Percentiles rank a stretch among this genome's conserved stretches.
Evolutionary conservation across 1,139 yeast species (phyloP).

Genomic region (Zygosaccharomyces sapae): DNA sequence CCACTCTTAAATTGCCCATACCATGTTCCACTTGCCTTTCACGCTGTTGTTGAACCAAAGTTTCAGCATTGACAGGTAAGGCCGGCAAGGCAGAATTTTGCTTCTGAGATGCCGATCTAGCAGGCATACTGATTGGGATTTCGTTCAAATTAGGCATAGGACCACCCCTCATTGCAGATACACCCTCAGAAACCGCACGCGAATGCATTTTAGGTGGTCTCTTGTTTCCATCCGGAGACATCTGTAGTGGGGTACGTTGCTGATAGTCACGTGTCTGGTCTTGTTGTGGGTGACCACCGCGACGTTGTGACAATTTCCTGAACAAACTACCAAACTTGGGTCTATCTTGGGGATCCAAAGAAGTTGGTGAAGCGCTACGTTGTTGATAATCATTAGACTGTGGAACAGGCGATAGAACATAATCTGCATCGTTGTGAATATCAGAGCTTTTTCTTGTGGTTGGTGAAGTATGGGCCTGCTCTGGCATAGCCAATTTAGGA

Average conservation of each 20-base stretch:
- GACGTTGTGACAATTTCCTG: constrained; percentile 36
- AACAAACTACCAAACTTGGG: constrained; percentile 34
- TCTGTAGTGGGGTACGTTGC: constrained; percentile 15
- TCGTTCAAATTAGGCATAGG: constrained; percentile 2
- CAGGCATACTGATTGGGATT: constrained; percentile 16
- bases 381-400: constrained; percentile 20
- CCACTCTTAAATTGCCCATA: constrained; percentile 21
- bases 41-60: constrained; percentile 33
- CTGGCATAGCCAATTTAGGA: constrained; percentile 53
- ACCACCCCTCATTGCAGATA: constrained; percentile 12
- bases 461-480: constrained; percentile 65
- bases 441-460: constrained; percentile 31
- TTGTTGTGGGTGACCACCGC: constrained; percentile 19
- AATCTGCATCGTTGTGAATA: constrained; percentile 22
- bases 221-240: constrained; percentile 12
- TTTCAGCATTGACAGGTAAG: constrained; percentile 36
- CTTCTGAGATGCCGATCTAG: constrained; percentile 25
- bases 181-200: constrained; percentile 42
- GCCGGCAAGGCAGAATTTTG: constrained; percentile 33
- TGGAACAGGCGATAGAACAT: constrained; percentile 25
- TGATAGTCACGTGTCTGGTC: constrained; percentile 12
- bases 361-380: constrained; percentile 16
- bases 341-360: constrained; percentile 23
- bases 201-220: constrained; percentile 34
- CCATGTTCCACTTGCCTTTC: constrained; percentile 25